Percentiles rank a stretch among this genome's conserved stretches.
phyloP scores from a whole-genome alignment of 345 rosid species.

The Physaria fendleri region DNA sequence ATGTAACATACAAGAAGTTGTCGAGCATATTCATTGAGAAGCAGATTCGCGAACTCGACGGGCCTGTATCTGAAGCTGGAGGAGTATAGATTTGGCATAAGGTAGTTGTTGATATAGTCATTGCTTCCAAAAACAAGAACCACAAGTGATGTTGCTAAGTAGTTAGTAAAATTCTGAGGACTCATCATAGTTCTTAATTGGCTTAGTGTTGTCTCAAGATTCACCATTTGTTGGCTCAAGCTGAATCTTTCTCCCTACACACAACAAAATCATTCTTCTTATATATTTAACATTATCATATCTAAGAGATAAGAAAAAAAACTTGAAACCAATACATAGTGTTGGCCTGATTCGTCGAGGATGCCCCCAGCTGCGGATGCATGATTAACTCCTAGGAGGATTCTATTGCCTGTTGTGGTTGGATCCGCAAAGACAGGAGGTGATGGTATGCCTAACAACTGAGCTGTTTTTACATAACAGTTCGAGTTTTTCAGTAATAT shows the following conservation, averaged over 20 bases:
- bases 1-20: conserved; percentile 48
- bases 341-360: no score
- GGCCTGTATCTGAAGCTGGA: conserved; percentile 53
- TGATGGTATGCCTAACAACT: conserved; percentile 49
- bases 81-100: conserved; percentile 60
- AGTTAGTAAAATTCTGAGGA: conserved; percentile 38
- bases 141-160: conserved; percentile 43
- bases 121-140: conserved; percentile 76
- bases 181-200: conserved; percentile 48
- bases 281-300: not conserved
- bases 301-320: no score
- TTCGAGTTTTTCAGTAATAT: conserved; percentile 7
- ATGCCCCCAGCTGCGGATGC: no score
- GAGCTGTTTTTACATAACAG: conserved; percentile 39
- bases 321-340: no score
- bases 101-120: conserved; percentile 93
- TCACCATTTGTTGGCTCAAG: conserved; percentile 61
- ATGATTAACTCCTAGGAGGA: no score
- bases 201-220: conserved; percentile 55
- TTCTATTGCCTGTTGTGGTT: conserved; percentile 49
- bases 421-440: conserved; percentile 70
- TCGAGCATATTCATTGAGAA: conserved; percentile 51
- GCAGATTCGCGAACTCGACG: conserved; percentile 48
- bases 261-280: not conserved
- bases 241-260: conserved; percentile 57